phyloP scores from a whole-genome alignment of 148 eudicot species.

The Cornus suecica region DNA sequence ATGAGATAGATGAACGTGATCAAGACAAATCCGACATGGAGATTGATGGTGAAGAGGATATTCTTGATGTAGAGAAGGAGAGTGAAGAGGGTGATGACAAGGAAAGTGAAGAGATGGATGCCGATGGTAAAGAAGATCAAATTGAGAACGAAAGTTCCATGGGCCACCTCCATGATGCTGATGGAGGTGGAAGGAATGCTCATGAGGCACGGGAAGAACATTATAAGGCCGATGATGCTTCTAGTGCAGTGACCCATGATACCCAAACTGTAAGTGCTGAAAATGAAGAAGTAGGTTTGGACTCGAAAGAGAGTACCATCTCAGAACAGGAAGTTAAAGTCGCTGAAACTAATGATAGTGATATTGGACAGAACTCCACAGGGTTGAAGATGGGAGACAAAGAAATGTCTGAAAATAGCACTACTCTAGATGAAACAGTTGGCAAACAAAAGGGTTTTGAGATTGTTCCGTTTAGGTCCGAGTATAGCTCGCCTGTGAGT shows the following conservation, averaged over 20 bases:
- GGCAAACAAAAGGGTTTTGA: slow-evolving; percentile 21
- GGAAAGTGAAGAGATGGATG: slow-evolving; percentile 38
- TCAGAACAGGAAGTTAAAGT: slow-evolving; percentile 28
- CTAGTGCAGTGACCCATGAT: slow-evolving; percentile 78
- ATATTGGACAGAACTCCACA: slow-evolving; percentile 9
- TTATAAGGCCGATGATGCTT: slow-evolving; percentile 83
- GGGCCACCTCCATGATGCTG: slow-evolving; percentile 42
- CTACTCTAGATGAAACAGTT: slow-evolving; percentile 22
- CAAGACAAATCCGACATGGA: slow-evolving; percentile 25
- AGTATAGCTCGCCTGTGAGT: slow-evolving; percentile 31
- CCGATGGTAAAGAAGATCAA: slow-evolving; percentile 26
- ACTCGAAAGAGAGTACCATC: slow-evolving; percentile 25
- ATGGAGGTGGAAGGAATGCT: slow-evolving; percentile 23
- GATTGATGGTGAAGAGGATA: slow-evolving; percentile 37
- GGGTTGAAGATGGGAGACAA: slow-evolving; percentile 11
- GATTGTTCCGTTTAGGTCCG: slow-evolving; percentile 16
- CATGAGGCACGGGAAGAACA: slow-evolving; percentile 68
- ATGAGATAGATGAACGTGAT: slow-evolving; percentile 23
- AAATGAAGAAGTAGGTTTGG: slow-evolving; percentile 31
- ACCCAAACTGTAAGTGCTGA: slow-evolving; percentile 23
- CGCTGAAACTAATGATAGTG: slow-evolving; percentile 15
- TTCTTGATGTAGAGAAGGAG: slow-evolving; percentile 35
- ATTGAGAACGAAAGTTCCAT: slow-evolving; percentile 25
- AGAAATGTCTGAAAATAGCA: slow-evolving; percentile 13
- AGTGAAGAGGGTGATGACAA: slow-evolving; percentile 40